phyloP scores from a whole-genome alignment of 352 stramenopile species.

The Globisporangium echinulatum region DNA sequence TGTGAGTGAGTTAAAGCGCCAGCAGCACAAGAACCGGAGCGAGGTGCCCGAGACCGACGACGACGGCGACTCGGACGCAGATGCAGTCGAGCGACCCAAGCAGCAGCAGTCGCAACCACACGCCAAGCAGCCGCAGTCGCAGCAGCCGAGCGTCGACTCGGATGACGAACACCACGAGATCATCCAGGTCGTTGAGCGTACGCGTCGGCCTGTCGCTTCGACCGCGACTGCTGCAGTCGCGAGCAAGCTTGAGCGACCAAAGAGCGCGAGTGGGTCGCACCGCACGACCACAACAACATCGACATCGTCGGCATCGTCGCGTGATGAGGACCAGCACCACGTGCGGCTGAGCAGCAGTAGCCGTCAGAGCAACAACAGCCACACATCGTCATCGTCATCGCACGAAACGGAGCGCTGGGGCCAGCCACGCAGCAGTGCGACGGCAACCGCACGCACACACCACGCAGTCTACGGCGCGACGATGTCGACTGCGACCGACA shows the following conservation, averaged over 20 bases:
- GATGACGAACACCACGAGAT: slow-evolving; percentile 37
- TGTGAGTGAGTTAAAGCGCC: background rate
- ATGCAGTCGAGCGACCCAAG: slow-evolving; percentile 12
- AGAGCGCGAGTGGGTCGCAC: slow-evolving; percentile 23
- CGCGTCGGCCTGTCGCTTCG: slow-evolving; percentile 13
- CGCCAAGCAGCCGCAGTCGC: background rate
- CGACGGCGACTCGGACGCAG: slow-evolving; percentile 25
- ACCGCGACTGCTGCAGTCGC: slow-evolving; percentile 5
- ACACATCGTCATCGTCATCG: slow-evolving; percentile 17
- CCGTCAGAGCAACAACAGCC: slow-evolving; percentile 27
- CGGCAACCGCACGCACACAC: slow-evolving; percentile 21
- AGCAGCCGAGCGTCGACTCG: slow-evolving; percentile 21
- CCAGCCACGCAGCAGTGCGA: slow-evolving; percentile 24
- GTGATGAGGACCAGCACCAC: slow-evolving; percentile 24
- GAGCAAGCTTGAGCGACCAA: slow-evolving; percentile 34
- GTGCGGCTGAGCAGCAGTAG: slow-evolving; percentile 5
- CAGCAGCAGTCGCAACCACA: slow-evolving; percentile 16
- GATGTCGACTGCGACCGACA: slow-evolving; percentile 28
- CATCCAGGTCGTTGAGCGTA: slow-evolving; percentile 32
- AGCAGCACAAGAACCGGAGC: slow-evolving; percentile 16
- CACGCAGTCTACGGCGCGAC: slow-evolving; percentile 27
- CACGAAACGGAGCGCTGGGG: slow-evolving; percentile 44
- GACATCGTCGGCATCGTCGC: slow-evolving; percentile 1
- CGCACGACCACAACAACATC: slow-evolving; percentile 4
- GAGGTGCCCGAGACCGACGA: slow-evolving; percentile 41